Evolutionary conservation across 2,329 filamentous ascomycete species (phyloP), one percentile per base, ranked within the genome.

Genomic region (Blastomyces emzantsi): DNA sequence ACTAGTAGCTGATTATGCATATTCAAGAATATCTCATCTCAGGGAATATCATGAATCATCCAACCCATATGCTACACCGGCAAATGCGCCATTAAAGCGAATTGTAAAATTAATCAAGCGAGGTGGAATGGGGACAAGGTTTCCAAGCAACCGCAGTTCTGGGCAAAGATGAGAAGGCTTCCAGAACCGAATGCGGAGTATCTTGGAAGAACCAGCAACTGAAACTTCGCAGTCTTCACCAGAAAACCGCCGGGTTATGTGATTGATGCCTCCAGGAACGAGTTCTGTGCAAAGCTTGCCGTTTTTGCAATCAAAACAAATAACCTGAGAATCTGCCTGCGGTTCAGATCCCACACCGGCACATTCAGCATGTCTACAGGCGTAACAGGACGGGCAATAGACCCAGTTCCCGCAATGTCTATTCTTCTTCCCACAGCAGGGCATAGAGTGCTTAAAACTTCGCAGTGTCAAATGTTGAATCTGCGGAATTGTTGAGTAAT

Each of bases 371-470:
- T 65, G 64, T 62, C 28, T 39, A 45, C 61, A 63, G 25, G 30
- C 33, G 41, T 63, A 65, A 39, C 62, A 65, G 47, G 2, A 36
- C 19, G 43, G 62, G 41, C 64, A 65, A 58, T 59, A 61, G 28
- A 58, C 43, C 9, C 41, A 54, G 33, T 61, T 6, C 22, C 61
- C 30, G 39, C 66, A 61, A 54, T 68, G 52, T 22, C 61, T 61
- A n/a, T 49, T 45, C 30, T 65, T 68, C 47, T 66, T 66, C 28
- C 70, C 70, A 60, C 70, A 71, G 58, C 69, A 72, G 3, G 68
- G 66, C 15, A 73, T 63, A 17, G 67, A 70, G 13, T 62, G 61
- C 1, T 65, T 43, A 36, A 66, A 71, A 19, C 43, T 62, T 49
- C 19, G 64, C 7, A 71, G 39, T 1, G 43, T 57, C 33, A 67